These are phyloP conservation scores for Penicillium sp. DNA, from an alignment of 2,329 filamentous ascomycete genomes.

Conservation along the genomic window DNA sequence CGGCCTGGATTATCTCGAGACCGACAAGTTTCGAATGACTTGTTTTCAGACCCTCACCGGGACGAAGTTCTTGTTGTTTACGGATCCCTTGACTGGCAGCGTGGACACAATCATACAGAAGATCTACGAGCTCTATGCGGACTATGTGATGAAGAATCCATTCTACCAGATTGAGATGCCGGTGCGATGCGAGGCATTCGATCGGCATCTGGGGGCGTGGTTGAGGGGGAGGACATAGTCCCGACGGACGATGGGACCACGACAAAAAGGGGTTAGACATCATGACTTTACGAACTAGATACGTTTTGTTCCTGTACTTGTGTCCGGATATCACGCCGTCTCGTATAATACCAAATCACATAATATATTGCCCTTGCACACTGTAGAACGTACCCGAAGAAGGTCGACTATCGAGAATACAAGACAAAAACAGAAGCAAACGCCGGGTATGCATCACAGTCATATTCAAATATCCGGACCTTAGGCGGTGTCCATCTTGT, in stretches of 20 bases:
- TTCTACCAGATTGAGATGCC: slow-evolving; percentile 99
- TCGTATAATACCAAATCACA: slow-evolving; percentile 24
- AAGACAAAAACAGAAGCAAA: slow-evolving; percentile 23
- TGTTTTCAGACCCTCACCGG: slow-evolving; percentile 95
- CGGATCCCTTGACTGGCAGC: slow-evolving; percentile 80
- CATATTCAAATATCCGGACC: slow-evolving; percentile 24
- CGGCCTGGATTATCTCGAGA: slow-evolving; percentile 89
- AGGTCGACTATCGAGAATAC: slow-evolving; percentile 19
- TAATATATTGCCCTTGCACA: slow-evolving; percentile 20
- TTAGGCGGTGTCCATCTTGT: slow-evolving; percentile 91
- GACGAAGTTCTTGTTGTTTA: slow-evolving; percentile 93
- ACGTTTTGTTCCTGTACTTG: slow-evolving; percentile 17
- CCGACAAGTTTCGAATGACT: slow-evolving; percentile 88
- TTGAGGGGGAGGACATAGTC: slow-evolving; percentile 60
- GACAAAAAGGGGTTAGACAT: slow-evolving; percentile 12
- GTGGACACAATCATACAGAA: slow-evolving; percentile 78
- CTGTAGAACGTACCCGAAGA: slow-evolving; percentile 15
- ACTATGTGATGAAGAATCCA: slow-evolving; percentile 99
- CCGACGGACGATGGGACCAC: neutral
- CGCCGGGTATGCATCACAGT: slow-evolving; percentile 41
- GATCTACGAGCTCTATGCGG: slow-evolving; percentile 91
- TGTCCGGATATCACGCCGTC: slow-evolving; percentile 4
- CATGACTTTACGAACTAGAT: slow-evolving; percentile 23
- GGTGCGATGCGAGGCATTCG: slow-evolving; percentile 90
- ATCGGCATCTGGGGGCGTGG: slow-evolving; percentile 77